Conservation (phyloP, 257 asterid genomes). For the Echium plantagineum region DNA sequence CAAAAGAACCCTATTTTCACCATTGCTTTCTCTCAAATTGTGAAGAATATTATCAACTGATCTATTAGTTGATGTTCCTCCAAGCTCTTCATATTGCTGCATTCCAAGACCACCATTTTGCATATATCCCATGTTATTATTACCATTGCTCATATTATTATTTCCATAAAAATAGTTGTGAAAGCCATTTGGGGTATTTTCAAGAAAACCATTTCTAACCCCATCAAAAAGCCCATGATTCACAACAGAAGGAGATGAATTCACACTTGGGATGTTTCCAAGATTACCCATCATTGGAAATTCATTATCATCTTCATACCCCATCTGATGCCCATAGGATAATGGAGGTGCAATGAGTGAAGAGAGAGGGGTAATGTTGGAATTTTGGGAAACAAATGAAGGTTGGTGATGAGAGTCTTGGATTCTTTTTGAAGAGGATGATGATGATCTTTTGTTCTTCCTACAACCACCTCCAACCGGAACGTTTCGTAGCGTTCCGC, state of each 20-base stretch:
- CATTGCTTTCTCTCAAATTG: slow-evolving; percentile 20
- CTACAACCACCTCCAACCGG: slow-evolving; percentile 97
- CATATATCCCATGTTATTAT: slow-evolving; percentile 13
- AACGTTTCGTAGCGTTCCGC: slow-evolving; percentile 82
- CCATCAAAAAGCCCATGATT: slow-evolving; percentile 22
- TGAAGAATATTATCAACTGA: slow-evolving; percentile 27
- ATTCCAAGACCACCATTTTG: slow-evolving; percentile 29
- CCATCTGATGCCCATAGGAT: slow-evolving; percentile 28
- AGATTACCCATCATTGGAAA: slow-evolving; percentile 22
- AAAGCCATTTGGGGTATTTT: slow-evolving; percentile 25
- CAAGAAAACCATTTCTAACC: slow-evolving; percentile 31
- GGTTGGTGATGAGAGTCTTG: slow-evolving; percentile 21
- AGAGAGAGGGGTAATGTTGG: slow-evolving; percentile 20
- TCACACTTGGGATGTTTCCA: slow-evolving; percentile 6
- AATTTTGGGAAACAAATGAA: slow-evolving; percentile 14
- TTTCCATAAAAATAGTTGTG: slow-evolving; percentile 22
- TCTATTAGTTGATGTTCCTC: slow-evolving; percentile 14
- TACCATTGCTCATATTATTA: slow-evolving; percentile 1
- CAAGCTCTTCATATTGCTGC: slow-evolving; percentile 25
- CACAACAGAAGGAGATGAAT: neutral
- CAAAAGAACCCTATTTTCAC: slow-evolving; percentile 31
- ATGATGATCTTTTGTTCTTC: slow-evolving; percentile 46
- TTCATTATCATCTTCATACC: slow-evolving; percentile 18
- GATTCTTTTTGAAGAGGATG: slow-evolving; percentile 39
- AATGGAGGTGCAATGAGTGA: slow-evolving; percentile 8